Evolutionary conservation across 768 basidiomycete genomes (phyloP), one percentile per base, ranked within the genome.

Genomic region (Cytidiella melzeri): DNA sequence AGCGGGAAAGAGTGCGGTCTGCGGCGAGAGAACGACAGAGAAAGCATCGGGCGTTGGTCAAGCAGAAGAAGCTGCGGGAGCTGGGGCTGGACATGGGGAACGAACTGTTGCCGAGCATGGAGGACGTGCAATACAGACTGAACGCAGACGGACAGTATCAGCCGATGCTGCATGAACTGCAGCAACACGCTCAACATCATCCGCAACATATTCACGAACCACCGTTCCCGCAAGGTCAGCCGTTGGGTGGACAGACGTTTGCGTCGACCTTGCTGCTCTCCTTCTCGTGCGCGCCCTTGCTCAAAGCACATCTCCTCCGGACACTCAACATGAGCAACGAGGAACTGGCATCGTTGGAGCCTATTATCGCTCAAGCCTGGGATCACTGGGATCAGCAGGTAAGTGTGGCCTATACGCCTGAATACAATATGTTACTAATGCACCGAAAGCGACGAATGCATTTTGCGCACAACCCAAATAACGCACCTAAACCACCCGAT

Each of bases 351-450:
- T 80, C 84, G 9, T 68, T 92, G 43, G 85, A 91, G 60, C 84
- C 87, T 23, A 71, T 88, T 57, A 83, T 92, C 41, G 87, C 89
- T 4, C 82, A 85, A 40, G 87, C 87, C 15, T 92, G 87, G 77
- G 89, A 92, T 50, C 83, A 85, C 36, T 92, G 89, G 89, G 83
- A 91, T 58, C 79, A 81, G 56, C 83, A 84, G 64, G 87, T 89
- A 60, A 49, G 77, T 24, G 27, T n/a, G 30, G 15, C 24, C 38
- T n/a, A n/a, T n/a, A n/a, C 50, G 44, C 52, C 28, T 6, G 48
- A n/a, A n/a, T n/a, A n/a, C n/a, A n/a, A n/a, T n/a, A n/a, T n/a
- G n/a, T n/a, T n/a, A n/a, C n/a, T 54, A 15, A 28, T 45, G 9
- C 43, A 19, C 37, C 41, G 40, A 25, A 38, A 78, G 77, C 73